phyloP scores from a whole-genome alignment of 163 green algal genomes.

The Chloroidium sp. region DNA sequence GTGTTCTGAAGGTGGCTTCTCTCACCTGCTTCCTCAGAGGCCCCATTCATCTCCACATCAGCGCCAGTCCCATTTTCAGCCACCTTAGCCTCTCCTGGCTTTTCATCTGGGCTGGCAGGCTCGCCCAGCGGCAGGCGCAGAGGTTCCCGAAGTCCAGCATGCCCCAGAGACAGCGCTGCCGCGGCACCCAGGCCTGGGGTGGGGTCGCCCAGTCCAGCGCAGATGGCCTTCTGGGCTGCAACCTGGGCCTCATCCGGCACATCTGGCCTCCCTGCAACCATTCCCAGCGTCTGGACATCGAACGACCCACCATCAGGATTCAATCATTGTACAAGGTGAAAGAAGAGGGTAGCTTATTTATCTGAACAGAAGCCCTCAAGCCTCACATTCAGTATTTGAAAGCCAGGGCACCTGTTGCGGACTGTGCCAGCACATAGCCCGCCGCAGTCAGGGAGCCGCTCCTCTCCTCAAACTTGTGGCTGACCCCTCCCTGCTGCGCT shows the following conservation, averaged over 20 bases:
- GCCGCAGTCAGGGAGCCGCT: slow-evolving; percentile 45
- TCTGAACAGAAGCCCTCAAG: too few species aligned
- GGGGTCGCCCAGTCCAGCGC: slow-evolving; percentile 5
- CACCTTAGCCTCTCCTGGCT: too few species aligned
- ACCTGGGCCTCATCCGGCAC: neutral
- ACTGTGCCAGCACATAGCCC: slow-evolving; percentile 41
- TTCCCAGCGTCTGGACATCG: neutral
- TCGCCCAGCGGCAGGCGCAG: slow-evolving; percentile 3
- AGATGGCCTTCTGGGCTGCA: neutral
- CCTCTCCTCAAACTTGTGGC: slow-evolving; percentile 46
- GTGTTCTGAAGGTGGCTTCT: too few species aligned
- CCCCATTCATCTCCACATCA: too few species aligned
- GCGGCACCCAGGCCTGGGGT: slow-evolving; percentile 26
- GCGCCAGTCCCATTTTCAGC: too few species aligned
- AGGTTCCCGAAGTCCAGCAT: slow-evolving; percentile 30
- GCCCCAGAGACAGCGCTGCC: slow-evolving; percentile 46
- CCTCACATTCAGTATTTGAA: neutral
- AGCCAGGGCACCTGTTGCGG: slow-evolving; percentile 17
- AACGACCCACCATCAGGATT: too few species aligned
- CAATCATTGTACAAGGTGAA: neutral
- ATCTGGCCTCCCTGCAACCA: slow-evolving; percentile 5
- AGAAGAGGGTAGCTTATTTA: neutral
- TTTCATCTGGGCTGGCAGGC: neutral
- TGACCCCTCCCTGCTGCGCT: slow-evolving; percentile 14
- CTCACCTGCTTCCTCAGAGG: too few species aligned